These are phyloP conservation scores for Candida coquimbonensis DNA, from an alignment of 805 yeast genomes.

Conservation along the genomic window DNA sequence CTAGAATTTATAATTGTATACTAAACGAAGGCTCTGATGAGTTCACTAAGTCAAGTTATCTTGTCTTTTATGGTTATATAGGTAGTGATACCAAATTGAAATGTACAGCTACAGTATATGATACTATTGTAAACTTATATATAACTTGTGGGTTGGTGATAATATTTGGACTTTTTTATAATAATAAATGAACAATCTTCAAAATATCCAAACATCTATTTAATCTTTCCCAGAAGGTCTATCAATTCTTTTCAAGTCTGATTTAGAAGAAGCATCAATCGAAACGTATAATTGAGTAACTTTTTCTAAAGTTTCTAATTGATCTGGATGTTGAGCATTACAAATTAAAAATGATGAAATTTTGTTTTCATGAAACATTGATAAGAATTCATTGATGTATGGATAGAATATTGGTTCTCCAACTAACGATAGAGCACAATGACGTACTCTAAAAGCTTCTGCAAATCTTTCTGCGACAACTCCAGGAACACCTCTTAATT, in stretches of 20 bases:
- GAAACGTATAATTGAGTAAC: slow-evolving; percentile 91
- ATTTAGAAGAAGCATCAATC: slow-evolving; percentile 87
- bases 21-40: too few relatives aligned
- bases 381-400: slow-evolving; percentile 77
- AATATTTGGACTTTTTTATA: too few relatives aligned
- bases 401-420: slow-evolving; percentile 96
- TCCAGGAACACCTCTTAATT: slow-evolving; percentile 94
- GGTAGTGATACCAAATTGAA: too few relatives aligned
- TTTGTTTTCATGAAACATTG: slow-evolving; percentile 68
- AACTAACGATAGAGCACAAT: slow-evolving; percentile 87
- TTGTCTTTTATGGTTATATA: too few relatives aligned
- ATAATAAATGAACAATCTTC: slow-evolving; percentile 7
- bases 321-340: slow-evolving; percentile 93
- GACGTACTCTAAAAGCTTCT: slow-evolving; percentile 83
- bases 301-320: slow-evolving; percentile 56
- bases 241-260: slow-evolving; percentile 74
- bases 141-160: too few relatives aligned
- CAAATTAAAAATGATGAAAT: slow-evolving; percentile 88
- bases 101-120: too few relatives aligned
- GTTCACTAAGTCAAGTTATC: too few relatives aligned
- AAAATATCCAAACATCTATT: slow-evolving; percentile 74
- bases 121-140: too few relatives aligned
- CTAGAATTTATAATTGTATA: too few relatives aligned
- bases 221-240: slow-evolving; percentile 92
- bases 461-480: slow-evolving; percentile 83